Evolutionary conservation across 345 rosid genomes (phyloP).

Genomic region (Eucalyptus regnans): DNA sequence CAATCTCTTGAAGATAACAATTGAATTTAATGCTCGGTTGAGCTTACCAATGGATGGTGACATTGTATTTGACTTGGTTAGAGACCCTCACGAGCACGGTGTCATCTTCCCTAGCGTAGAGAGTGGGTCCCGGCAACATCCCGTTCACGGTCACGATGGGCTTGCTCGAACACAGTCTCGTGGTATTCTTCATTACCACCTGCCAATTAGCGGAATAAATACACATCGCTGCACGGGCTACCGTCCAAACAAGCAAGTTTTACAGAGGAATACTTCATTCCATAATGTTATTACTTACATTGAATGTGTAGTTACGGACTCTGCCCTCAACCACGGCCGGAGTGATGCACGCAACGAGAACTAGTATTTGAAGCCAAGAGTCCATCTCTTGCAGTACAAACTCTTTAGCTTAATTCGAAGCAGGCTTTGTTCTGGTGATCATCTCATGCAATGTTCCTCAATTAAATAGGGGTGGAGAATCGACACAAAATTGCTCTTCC

Average conservation of each 20-base stretch:
- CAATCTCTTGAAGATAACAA: background rate
- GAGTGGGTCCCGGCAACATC: background rate
- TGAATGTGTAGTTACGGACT: background rate
- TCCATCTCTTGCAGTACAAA: background rate
- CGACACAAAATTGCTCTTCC: conserved; percentile 9
- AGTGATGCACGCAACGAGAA: background rate
- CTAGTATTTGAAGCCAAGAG: background rate
- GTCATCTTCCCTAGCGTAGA: background rate
- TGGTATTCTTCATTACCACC: background rate
- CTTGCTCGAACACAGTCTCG: background rate
- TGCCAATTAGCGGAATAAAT: background rate
- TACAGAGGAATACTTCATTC: background rate
- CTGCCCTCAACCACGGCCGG: background rate
- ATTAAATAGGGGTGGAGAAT: background rate
- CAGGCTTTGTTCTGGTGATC: background rate
- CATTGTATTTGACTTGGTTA: conserved; percentile 35
- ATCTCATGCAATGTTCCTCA: background rate
- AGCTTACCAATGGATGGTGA: background rate
- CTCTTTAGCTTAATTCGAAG: background rate
- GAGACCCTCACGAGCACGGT: conserved; percentile 11
- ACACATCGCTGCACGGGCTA: background rate
- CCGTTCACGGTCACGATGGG: background rate
- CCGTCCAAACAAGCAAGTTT: background rate
- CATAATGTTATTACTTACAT: background rate
- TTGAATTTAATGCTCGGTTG: background rate